Evolutionary conservation across 805 yeast genomes (phyloP), one percentile per base, ranked within the genome.

Genomic region (Wickerhamiella kazuoi): DNA sequence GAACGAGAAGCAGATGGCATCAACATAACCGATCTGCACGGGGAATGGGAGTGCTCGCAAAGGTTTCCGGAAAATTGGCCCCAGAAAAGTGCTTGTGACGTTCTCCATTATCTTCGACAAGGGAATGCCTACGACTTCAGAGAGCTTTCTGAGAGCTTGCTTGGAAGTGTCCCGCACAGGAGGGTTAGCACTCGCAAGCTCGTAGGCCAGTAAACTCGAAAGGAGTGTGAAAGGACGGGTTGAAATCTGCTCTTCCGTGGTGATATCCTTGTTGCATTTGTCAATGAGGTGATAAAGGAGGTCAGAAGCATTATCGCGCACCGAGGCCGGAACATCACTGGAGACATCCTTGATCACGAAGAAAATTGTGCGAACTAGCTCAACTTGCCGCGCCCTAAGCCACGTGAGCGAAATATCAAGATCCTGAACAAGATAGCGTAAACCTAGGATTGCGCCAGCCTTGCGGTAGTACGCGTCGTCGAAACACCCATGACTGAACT

Each of bases 1-100:
- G 42, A 90, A 62, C 53, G 96, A 87, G 57, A 76, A 93, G 0
- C 94, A 76, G n/a, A 90, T 81, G 1, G 97, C 97, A 57, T 90
- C 97, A 44, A 90, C 86, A 55, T 90, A 86, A 29, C 98, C 98
- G 41, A 90, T 90, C 60, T 93, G 98, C 94, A 87, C 90, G 3
- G 94, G 90, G 62, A 93, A 90, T 0, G 99, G 98, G 44, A 90
- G 65, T 0, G 99, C 99, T 46, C 99, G 68, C 42, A 90, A 61
- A 0, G 99, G 99, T 54, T 90, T 90, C 3, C 94, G 94, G 63
- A 90, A 93, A 18, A 90, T 90, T 5, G 99, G 97, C 0, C 93
- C 80, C 35, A 90, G 61, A 21, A 93, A 62, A 20, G 86, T 72
- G 36, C 74, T 76, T 50, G 84, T 82, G 39, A 93, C 86, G 16